Conservation (phyloP, 73 alveolate genomes). For the Paramecium bursaria region DNA sequence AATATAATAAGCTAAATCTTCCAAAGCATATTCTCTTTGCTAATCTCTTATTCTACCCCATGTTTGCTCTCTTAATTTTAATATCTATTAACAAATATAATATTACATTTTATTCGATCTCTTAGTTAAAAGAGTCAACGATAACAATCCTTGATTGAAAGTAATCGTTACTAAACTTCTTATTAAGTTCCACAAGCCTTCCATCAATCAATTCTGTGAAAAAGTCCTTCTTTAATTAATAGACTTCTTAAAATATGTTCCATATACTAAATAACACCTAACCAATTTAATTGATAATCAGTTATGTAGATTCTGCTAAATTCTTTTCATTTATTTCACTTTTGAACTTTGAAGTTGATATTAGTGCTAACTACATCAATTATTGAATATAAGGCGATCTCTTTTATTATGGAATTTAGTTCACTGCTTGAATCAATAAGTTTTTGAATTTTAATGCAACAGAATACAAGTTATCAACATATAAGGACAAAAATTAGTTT, state of each 20-base stretch:
- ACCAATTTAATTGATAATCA: constrained; percentile 25
- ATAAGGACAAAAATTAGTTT: neutral
- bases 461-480: constrained; percentile 20
- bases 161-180: too few relatives aligned
- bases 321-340: neutral
- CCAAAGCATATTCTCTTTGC: neutral
- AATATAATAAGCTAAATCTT: neutral
- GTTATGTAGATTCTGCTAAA: constrained; percentile 5
- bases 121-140: too few relatives aligned
- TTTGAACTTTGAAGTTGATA: constrained; percentile 29
- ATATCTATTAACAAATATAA: neutral
- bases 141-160: too few relatives aligned
- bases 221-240: too few relatives aligned
- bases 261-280: constrained; percentile 3
- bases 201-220: too few relatives aligned
- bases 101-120: neutral
- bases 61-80: neutral
- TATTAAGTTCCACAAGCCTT: too few relatives aligned
- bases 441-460: constrained; percentile 5
- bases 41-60: neutral
- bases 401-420: neutral
- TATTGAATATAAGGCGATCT: neutral
- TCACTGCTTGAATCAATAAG: neutral
- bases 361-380: constrained; percentile 30
- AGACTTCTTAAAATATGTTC: neutral